A percentile compares a stretch with the other conserved stretches of the same genome.
Evolutionary conservation across 768 basidiomycete species (phyloP).

Genomic region (Suillus americanus): DNA sequence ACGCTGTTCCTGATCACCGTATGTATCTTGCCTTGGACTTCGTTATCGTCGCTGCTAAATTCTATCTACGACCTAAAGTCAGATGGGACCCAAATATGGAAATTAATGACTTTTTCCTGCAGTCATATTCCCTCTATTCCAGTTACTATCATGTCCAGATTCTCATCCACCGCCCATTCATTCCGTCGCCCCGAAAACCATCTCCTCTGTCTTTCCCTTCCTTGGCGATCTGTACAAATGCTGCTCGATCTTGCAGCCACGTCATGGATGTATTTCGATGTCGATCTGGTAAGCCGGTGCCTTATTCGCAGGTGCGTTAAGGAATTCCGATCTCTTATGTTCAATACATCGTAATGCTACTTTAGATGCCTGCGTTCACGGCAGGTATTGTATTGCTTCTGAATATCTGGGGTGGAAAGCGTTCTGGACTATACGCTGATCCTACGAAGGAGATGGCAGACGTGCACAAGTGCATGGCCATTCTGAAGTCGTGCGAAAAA

Average conservation of each 20-base stretch:
- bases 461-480: slow-evolving; percentile 48
- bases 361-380: slow-evolving; percentile 43
- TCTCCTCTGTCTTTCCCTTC: slow-evolving; percentile 53
- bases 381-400: slow-evolving; percentile 54
- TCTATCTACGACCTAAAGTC: slow-evolving; percentile 27
- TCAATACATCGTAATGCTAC: background rate
- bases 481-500: slow-evolving; percentile 36
- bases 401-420: slow-evolving; percentile 54
- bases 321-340: background rate
- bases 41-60: background rate
- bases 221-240: slow-evolving; percentile 83
- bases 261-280: slow-evolving; percentile 59
- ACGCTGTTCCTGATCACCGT: slow-evolving; percentile 55
- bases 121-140: slow-evolving; percentile 51
- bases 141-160: slow-evolving; percentile 63
- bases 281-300: slow-evolving; percentile 26
- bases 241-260: slow-evolving; percentile 73
- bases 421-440: slow-evolving; percentile 40
- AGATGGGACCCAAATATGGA: slow-evolving; percentile 47
- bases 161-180: slow-evolving; percentile 76
- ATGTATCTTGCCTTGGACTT: slow-evolving; percentile 17
- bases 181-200: slow-evolving; percentile 60
- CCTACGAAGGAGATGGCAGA: slow-evolving; percentile 47
- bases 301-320: slow-evolving; percentile 31
- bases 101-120: slow-evolving; percentile 39